A percentile compares a stretch with the other conserved stretches of the same genome.
Conservation (phyloP, 495 filamentous ascomycete species). For the Trichoderma gamsii region DNA sequence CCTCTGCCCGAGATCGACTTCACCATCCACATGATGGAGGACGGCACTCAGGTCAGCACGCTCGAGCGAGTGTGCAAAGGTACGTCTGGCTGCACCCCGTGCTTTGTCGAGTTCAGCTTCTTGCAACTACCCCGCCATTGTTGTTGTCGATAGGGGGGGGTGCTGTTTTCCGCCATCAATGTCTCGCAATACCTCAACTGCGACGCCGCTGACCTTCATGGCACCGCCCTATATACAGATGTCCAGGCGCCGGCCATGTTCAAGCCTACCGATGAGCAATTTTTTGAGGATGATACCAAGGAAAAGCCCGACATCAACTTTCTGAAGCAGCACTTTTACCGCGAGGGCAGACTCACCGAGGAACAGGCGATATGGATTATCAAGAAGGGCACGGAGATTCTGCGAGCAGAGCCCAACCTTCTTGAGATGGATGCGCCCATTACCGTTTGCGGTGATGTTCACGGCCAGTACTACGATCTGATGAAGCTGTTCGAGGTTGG, state of each 20-base stretch:
- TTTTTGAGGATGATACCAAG: slow-evolving; percentile 67
- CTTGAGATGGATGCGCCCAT: slow-evolving; percentile 99
- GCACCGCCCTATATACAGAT: slow-evolving; percentile 47
- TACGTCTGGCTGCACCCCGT: slow-evolving; percentile 34
- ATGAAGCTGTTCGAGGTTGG: slow-evolving; percentile 99
- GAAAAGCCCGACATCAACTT: slow-evolving; percentile 88
- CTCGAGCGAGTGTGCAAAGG: slow-evolving; percentile 95
- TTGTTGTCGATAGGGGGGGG: not conserved
- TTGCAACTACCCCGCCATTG: not conserved
- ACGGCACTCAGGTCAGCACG: slow-evolving; percentile 90
- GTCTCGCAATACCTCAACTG: not conserved
- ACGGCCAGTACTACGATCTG: slow-evolving; percentile 97
- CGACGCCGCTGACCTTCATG: slow-evolving; percentile 15
- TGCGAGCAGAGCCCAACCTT: slow-evolving; percentile 84
- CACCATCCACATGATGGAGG: slow-evolving; percentile 95
- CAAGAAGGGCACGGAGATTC: slow-evolving; percentile 70
- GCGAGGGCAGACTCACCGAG: slow-evolving; percentile 92
- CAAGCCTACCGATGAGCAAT: slow-evolving; percentile 76
- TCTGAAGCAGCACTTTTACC: slow-evolving; percentile 96
- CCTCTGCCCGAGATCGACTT: slow-evolving; percentile 97
- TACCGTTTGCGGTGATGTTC: slow-evolving; percentile 98
- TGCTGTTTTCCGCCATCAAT: not conserved
- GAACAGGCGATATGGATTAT: slow-evolving; percentile 97
- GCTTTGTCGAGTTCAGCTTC: slow-evolving; percentile 19
- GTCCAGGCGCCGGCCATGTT: slow-evolving; percentile 94